Conservation (phyloP, 441 rosid genomes). For the Gossypium davidsonii region DNA sequence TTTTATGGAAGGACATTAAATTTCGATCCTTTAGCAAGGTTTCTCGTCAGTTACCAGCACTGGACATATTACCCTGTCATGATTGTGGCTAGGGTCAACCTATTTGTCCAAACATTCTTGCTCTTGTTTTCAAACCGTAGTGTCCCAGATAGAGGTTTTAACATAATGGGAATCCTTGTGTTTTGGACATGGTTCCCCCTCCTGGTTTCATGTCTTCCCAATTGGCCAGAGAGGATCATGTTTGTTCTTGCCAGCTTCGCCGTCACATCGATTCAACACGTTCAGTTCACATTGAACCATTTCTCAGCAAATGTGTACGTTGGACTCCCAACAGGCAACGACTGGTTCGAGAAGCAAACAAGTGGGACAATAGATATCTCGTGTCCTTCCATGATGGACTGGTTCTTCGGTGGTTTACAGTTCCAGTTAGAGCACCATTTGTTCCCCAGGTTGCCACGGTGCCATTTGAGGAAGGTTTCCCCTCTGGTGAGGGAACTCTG, state of each 20-base stretch:
- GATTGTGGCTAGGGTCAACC: slow-evolving; percentile 68
- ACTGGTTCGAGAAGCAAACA: slow-evolving; percentile 94
- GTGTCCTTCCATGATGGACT: slow-evolving; percentile 74
- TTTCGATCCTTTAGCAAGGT: slow-evolving; percentile 61
- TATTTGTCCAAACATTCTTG: slow-evolving; percentile 67
- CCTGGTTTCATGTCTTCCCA: slow-evolving; percentile 65
- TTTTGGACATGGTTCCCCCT: slow-evolving; percentile 95
- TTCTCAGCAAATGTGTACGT: slow-evolving; percentile 69
- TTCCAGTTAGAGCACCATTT: slow-evolving; percentile 94
- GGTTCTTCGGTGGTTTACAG: slow-evolving; percentile 86
- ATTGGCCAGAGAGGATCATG: slow-evolving; percentile 63
- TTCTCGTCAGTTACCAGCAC: slow-evolving; percentile 71
- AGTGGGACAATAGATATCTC: slow-evolving; percentile 73
- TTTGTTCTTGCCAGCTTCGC: slow-evolving; percentile 66
- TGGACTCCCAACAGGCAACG: slow-evolving; percentile 68
- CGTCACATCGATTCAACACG: slow-evolving; percentile 71
- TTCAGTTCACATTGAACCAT: slow-evolving; percentile 83
- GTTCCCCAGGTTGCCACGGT: slow-evolving; percentile 81
- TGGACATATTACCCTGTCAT: slow-evolving; percentile 80
- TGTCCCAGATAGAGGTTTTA: slow-evolving; percentile 61
- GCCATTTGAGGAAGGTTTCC: slow-evolving; percentile 62
- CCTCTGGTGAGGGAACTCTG: slow-evolving; percentile 75
- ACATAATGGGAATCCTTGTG: slow-evolving; percentile 54
- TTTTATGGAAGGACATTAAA: slow-evolving; percentile 59
- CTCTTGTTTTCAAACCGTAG: slow-evolving; percentile 47